Conservation (phyloP, 2,329 filamentous ascomycete genomes). For the Hirsutella thompsonii region DNA sequence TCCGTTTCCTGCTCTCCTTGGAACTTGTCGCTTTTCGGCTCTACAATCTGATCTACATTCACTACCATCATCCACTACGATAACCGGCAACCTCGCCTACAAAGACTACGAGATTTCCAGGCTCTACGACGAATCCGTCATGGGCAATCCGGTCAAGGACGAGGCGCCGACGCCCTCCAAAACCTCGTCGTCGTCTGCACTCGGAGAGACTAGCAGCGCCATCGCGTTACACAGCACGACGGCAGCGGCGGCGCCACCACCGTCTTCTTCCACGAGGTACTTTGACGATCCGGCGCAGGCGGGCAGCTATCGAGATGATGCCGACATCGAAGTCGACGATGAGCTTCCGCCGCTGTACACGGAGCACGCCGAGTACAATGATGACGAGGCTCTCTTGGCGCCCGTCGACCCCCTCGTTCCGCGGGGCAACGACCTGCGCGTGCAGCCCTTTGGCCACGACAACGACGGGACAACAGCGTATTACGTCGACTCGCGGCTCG, state of each 20-base stretch:
- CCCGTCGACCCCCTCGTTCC: conserved; percentile 14
- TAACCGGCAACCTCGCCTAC: too few relatives aligned
- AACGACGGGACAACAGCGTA: conserved; percentile 17
- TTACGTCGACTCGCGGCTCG: conserved; percentile 32
- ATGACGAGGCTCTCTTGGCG: conserved; percentile 2
- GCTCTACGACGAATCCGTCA: too few relatives aligned
- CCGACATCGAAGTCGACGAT: too few relatives aligned
- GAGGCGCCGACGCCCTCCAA: too few relatives aligned
- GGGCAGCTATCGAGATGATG: too few relatives aligned
- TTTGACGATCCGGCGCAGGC: conserved; percentile 20
- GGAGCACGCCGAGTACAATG: conserved; percentile 17
- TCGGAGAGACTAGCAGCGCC: conserved; percentile 6
- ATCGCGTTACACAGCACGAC: conserved; percentile 9
- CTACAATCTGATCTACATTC: too few relatives aligned
- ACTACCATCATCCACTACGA: too few relatives aligned
- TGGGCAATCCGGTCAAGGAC: too few relatives aligned
- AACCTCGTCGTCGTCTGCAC: neutral
- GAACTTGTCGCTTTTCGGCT: too few relatives aligned
- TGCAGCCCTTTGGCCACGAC: conserved; percentile 18
- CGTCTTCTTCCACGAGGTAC: conserved; percentile 11
- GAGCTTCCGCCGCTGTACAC: conserved; percentile 33
- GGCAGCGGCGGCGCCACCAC: neutral
- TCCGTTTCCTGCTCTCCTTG: too few relatives aligned
- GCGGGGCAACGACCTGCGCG: conserved; percentile 6
- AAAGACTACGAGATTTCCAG: too few relatives aligned